A percentile compares a stretch with the other conserved stretches of the same genome.
phyloP scores from a whole-genome alignment of 345 rosid species.

The Moricandia arvensis region DNA sequence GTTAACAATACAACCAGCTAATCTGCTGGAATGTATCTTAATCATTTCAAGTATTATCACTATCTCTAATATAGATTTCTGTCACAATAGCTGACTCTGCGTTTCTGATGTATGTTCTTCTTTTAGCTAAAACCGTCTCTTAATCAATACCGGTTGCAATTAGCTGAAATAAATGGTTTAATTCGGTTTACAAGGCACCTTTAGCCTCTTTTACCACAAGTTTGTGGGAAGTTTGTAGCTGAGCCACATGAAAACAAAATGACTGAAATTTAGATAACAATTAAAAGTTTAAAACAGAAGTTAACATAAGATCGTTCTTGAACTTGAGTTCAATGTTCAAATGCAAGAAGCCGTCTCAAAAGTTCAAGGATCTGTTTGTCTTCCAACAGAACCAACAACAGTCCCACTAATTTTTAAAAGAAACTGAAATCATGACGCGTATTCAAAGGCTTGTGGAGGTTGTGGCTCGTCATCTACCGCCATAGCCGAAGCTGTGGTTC shows the following conservation, averaged over 20 bases:
- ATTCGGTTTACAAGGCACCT: background rate
- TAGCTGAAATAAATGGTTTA: background rate
- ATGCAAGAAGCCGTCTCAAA: background rate
- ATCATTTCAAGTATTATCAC: background rate
- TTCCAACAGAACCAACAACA: conserved; percentile 20
- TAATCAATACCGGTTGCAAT: background rate
- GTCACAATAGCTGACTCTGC: background rate
- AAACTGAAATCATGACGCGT: conserved; percentile 35
- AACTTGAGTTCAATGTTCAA: background rate
- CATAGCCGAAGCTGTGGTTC: conserved; percentile 70
- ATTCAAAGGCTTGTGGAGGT: conserved; percentile 96
- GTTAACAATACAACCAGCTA: background rate
- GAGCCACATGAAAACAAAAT: background rate
- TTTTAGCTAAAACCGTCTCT: background rate
- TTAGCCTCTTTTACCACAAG: background rate
- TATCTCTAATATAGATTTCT: background rate
- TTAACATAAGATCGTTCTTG: background rate
- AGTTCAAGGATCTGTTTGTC: conserved; percentile 12
- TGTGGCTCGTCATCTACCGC: conserved; percentile 95
- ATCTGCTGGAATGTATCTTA: background rate
- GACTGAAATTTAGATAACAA: background rate
- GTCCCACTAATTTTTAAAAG: conserved; percentile 1
- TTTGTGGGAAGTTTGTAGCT: background rate
- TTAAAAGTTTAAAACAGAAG: background rate
- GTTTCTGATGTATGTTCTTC: background rate